Conservation (phyloP, 768 basidiomycete species). For the Cubamyces lactineus region DNA sequence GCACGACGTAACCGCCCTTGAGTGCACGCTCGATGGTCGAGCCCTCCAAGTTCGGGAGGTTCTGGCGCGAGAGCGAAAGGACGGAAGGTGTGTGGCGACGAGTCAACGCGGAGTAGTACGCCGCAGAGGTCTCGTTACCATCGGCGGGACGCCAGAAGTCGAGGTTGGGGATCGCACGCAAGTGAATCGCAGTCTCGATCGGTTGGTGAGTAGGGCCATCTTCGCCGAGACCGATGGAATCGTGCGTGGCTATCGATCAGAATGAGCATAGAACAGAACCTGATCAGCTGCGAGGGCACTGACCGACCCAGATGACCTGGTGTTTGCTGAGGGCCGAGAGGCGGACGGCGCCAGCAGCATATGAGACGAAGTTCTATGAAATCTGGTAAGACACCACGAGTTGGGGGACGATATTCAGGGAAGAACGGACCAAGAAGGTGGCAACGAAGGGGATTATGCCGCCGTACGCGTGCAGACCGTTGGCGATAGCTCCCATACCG, state of each 20-base stretch:
- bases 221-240: conserved; percentile 91
- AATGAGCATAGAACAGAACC: conserved; percentile 3
- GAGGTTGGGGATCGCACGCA: conserved; percentile 89
- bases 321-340: conserved; percentile 87
- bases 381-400: conserved; percentile 18
- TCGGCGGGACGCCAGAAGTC: conserved; percentile 94
- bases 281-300: conserved; percentile 36
- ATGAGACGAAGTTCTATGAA: conserved; percentile 85
- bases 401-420: background rate
- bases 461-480: conserved; percentile 89
- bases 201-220: conserved; percentile 98
- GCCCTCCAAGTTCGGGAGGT: conserved; percentile 89
- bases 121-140: conserved; percentile 96
- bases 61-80: conserved; percentile 83
- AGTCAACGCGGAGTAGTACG: conserved; percentile 79
- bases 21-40: conserved; percentile 83
- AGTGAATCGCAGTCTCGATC: conserved; percentile 82
- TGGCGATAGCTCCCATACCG: conserved; percentile 95
- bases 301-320: conserved; percentile 92
- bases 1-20: conserved; percentile 88
- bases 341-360: conserved; percentile 91
- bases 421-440: conserved; percentile 77
- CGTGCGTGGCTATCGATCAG: conserved; percentile 74
- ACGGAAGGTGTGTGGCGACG: conserved; percentile 82
- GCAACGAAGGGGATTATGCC: conserved; percentile 89